Conservation (phyloP, 2,329 filamentous ascomycete genomes). For the Xylaria sp. region DNA sequence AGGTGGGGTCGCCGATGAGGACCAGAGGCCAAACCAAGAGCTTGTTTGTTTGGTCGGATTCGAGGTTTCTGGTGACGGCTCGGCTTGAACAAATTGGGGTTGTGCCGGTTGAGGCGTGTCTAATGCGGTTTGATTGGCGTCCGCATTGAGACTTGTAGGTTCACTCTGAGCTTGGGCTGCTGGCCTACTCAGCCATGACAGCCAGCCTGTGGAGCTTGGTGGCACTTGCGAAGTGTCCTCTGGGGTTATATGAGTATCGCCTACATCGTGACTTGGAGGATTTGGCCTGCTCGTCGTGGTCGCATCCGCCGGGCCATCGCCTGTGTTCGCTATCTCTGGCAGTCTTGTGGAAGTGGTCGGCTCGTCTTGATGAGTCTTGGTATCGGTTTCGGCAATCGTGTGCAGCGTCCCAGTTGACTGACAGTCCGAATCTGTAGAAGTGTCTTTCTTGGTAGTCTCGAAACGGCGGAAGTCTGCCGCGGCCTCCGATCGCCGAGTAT, state of each 20-base stretch:
- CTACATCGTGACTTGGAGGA: background rate
- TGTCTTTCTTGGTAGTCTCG: constrained; percentile 56
- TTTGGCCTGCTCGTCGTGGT: background rate
- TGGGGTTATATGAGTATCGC: constrained; percentile 24
- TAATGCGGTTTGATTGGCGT: constrained; percentile 37
- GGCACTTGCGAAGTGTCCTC: constrained; percentile 38
- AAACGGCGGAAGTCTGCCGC: constrained; percentile 63
- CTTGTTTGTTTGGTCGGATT: constrained; percentile 42
- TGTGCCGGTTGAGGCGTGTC: constrained; percentile 39
- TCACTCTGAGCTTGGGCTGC: constrained; percentile 33
- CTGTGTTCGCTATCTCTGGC: constrained; percentile 26
- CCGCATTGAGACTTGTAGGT: constrained; percentile 30
- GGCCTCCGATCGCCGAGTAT: constrained; percentile 60
- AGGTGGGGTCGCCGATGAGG: constrained; percentile 37
- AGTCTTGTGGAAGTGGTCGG: constrained; percentile 38
- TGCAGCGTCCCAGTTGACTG: constrained; percentile 49
- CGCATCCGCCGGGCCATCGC: constrained; percentile 21
- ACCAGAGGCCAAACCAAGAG: constrained; percentile 54
- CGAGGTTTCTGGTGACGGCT: constrained; percentile 40
- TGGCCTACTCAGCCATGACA: constrained; percentile 62
- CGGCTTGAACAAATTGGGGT: constrained; percentile 35
- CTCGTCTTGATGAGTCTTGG: constrained; percentile 46
- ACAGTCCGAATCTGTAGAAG: constrained; percentile 47
- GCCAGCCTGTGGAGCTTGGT: constrained; percentile 61
- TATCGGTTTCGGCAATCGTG: constrained; percentile 48